These are phyloP conservation scores for Boletus barrowsii DNA, from an alignment of 768 basidiomycete species.

Conservation along the genomic window DNA sequence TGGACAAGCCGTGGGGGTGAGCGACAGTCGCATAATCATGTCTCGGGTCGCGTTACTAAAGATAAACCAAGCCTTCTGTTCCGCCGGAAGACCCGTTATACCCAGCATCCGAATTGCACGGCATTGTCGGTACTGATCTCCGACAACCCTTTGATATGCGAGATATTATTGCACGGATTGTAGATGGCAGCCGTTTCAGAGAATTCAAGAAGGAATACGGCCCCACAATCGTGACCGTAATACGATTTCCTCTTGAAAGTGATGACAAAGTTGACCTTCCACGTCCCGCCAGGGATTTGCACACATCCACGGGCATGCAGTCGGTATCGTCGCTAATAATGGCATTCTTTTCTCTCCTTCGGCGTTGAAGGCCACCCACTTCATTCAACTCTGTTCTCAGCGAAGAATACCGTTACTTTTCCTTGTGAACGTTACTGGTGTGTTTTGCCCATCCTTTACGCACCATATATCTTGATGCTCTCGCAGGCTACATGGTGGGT, in stretches of 20 bases:
- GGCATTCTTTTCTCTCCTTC: slow-evolving; percentile 94
- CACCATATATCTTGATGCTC: slow-evolving; percentile 2
- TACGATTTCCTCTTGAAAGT: slow-evolving; percentile 15
- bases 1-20: slow-evolving; percentile 46
- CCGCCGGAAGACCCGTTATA: slow-evolving; percentile 73
- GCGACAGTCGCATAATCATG: slow-evolving; percentile 18
- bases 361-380: slow-evolving; percentile 91
- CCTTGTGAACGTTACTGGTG: slow-evolving; percentile 92
- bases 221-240: slow-evolving; percentile 81
- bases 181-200: slow-evolving; percentile 87
- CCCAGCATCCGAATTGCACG: slow-evolving; percentile 77
- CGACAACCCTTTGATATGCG: slow-evolving; percentile 91
- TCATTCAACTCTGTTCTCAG: slow-evolving; percentile 92
- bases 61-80: slow-evolving; percentile 48
- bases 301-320: slow-evolving; percentile 81
- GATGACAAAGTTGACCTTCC: slow-evolving; percentile 3
- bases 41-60: slow-evolving; percentile 8
- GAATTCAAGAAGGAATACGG: slow-evolving; percentile 98
- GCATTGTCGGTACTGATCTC: slow-evolving; percentile 87
- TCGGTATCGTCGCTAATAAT: slow-evolving; percentile 92
- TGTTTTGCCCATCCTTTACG: slow-evolving; percentile 1
- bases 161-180: slow-evolving; percentile 87
- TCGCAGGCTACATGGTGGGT: slow-evolving; percentile 88
- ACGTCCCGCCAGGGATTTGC: slow-evolving; percentile 67
- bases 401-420: slow-evolving; percentile 86